Conservation (phyloP, 2,329 filamentous ascomycete species). For the Sarocladium strictum region DNA sequence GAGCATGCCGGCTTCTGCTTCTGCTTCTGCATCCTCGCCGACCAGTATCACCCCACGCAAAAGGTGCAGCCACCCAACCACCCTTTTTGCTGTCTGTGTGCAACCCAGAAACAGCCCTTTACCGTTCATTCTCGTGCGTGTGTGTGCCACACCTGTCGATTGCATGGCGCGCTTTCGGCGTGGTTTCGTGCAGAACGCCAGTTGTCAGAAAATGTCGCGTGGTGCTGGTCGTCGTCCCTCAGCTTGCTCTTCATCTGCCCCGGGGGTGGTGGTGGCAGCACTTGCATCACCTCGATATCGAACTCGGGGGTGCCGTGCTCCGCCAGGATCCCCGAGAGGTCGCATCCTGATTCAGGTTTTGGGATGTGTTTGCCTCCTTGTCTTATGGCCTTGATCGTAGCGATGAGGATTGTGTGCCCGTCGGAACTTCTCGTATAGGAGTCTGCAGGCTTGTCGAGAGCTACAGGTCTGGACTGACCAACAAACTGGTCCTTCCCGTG, state of each 20-base stretch:
- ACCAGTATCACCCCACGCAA: slow-evolving; percentile 3
- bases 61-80: background rate
- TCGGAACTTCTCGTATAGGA: background rate
- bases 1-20: background rate
- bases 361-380: background rate
- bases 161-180: background rate
- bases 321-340: background rate
- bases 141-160: background rate
- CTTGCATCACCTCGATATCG: background rate
- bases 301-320: background rate
- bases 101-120: background rate
- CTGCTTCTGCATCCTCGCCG: background rate
- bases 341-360: background rate
- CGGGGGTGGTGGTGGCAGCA: background rate
- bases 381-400: background rate
- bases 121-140: background rate
- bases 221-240: too few relatives aligned
- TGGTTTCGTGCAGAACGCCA: too few relatives aligned
- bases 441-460: background rate
- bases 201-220: too few relatives aligned
- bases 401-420: background rate
- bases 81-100: background rate
- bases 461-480: background rate
- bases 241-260: background rate
- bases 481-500: background rate